Base-by-base conservation (phyloP, 208 protist species). In the Leishmania arabica region DNA sequence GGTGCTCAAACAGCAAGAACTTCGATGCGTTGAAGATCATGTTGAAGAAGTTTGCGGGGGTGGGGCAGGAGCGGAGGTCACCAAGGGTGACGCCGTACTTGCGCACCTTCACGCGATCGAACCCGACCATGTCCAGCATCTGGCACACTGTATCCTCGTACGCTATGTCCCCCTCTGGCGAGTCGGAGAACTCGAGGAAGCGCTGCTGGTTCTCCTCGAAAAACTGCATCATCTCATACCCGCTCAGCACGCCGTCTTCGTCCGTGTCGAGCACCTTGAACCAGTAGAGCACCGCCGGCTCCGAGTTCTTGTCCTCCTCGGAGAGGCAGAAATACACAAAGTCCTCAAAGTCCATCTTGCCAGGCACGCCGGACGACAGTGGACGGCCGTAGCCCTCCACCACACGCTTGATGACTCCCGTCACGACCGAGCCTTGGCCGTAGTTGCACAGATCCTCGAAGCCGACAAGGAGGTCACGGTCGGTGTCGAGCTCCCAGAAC, bases 401-500 rank as follows among this genome's bases (percentile, higher is more conserved):
- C 9, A 97, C 88, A n/a, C 93, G 88, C 42, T 92, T 90, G 51
- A 99, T 88, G 5, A 98, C 92, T 6, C 82, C 68, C 15, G 90
- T 83, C 15, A 90, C 93, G 53, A 98, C 82, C 17, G 87, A 90
- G 53, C 89, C 88, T 76, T 96, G 88, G 37, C 88, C 91, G 80
- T 99, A 99, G 73, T 93, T 92, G 66, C 86, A 88, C 31, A 99
- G 76, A 73, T 99, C 98, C 66, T 91, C 85, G 73, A 87, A 92
- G 65, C 88, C 91, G 40, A 99, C 88, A 21, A 97, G 86, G 15
- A 96, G 80, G 84, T 99, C 98, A 66, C 98, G 94, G 88, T 99
- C 96, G 2, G 91, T 97, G 84, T 99, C 98, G 13, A 99, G 91
- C 91, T 99, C 98, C 98, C 98, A 99, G 89, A 99, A 99, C 84